Evolutionary conservation across 2,329 filamentous ascomycete species (phyloP), one percentile per base, ranked within the genome.

Genomic region (Fusarium chlamydosporum): DNA sequence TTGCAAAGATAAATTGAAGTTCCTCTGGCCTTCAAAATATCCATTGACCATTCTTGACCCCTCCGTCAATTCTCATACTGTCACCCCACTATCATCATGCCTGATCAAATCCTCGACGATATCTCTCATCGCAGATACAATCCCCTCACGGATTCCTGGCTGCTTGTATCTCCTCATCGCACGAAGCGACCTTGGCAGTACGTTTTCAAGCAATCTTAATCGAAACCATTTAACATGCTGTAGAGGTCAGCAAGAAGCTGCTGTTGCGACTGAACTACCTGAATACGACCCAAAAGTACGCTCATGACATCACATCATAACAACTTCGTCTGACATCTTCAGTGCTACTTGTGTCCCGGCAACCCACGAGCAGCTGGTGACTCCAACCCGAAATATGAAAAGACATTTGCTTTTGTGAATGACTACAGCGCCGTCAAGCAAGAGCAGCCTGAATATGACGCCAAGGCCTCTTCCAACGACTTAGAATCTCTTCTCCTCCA

Each of bases 131-230:
- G 96, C 75, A 91, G 96, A 78, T 98, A 92, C 80, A 99, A 99
- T 78, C 92, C 93, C 54, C 85, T 99, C 66, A 91, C 92, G 70
- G 94, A 93, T 65, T 93, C 91, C 66, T 97, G 94, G 91, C 87
- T 99, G 64, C 87, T 99, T 37, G 96, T 99, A 15, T 98, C 96
- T 16, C 96, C 96, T 65, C 96, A 99, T 80, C 86, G 96, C 56
- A 98, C 94, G 54, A 98, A 98, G 87, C 88, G 96, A 70, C 96
- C 96, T 76, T 99, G 96, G 96, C 96, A 97, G 93, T 97, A 84
- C 87, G 92, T 84, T 29, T 15, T 15, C 26, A 16, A 11, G 16
- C 27, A 33, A 13, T 27, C 3, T 15, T 13, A 26, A 35, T 4
- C 10, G 7, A 11, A 13, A 27, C 4, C 2, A 2, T 61, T 59